These are phyloP conservation scores for Teunomyces tritomae DNA, from an alignment of 805 yeast species.

Conservation along the genomic window DNA sequence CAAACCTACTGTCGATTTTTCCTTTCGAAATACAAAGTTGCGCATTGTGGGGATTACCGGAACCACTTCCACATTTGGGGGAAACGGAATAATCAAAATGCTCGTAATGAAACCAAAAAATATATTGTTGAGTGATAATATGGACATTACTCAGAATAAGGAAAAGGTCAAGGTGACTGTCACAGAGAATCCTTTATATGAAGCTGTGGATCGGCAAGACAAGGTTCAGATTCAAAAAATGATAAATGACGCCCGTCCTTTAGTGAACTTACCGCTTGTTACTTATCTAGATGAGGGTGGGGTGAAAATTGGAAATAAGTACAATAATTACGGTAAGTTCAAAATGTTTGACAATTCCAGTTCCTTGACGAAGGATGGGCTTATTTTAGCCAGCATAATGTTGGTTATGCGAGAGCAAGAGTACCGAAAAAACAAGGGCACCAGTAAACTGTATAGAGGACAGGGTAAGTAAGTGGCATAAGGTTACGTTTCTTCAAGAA, in stretches of 20 bases:
- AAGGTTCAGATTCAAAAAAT: conserved; percentile 17
- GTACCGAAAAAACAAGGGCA: conserved; percentile 30
- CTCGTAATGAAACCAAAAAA: conserved; percentile 17
- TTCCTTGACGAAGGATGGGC: conserved; percentile 14
- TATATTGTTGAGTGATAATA: conserved; percentile 20
- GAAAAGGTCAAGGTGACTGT: conserved; percentile 9
- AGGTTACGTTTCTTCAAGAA: not conserved
- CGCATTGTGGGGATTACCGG: conserved; percentile 33
- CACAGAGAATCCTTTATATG: conserved; percentile 14
- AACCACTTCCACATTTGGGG: conserved; percentile 35
- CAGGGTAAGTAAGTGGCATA: not conserved
- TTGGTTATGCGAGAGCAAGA: conserved; percentile 33
- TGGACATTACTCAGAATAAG: conserved; percentile 12
- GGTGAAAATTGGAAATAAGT: conserved; percentile 17
- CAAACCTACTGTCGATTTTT: conserved; percentile 28
- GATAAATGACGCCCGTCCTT: conserved; percentile 15
- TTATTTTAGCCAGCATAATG: conserved; percentile 22
- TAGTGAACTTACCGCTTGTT: conserved; percentile 29
- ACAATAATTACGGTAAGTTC: conserved; percentile 21
- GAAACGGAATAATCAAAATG: conserved; percentile 26
- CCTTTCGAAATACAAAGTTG: conserved; percentile 25
- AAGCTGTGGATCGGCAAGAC: conserved; percentile 20
- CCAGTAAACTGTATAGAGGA: conserved; percentile 11
- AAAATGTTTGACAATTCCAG: conserved; percentile 14
- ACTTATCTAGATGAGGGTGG: conserved; percentile 25